These are phyloP conservation scores for Boletus tomentosulus DNA, from an alignment of 768 basidiomycete genomes.

Conservation along the genomic window DNA sequence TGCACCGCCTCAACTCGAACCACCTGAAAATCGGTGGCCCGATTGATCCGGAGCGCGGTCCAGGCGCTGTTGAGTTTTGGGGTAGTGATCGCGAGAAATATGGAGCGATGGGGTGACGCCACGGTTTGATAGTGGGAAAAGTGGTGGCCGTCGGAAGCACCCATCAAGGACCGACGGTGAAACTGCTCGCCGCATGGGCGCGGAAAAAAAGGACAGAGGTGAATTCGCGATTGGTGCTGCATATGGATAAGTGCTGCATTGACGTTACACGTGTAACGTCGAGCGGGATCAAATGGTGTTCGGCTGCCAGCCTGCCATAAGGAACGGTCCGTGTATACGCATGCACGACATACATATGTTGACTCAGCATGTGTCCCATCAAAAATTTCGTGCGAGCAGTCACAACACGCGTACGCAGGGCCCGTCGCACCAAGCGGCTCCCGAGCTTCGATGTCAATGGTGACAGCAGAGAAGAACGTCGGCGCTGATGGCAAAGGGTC, in stretches of 20 bases:
- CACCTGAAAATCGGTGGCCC: background rate
- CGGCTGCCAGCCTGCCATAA: background rate
- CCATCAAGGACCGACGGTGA: background rate
- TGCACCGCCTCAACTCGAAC: background rate
- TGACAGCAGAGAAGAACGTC: background rate
- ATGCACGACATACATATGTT: background rate
- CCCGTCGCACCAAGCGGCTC: background rate
- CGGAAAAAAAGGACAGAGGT: no score
- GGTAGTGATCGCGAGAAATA: slow-evolving; percentile 4
- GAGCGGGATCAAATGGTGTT: slow-evolving; percentile 11
- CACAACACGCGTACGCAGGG: background rate
- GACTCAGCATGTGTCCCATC: slow-evolving; percentile 8
- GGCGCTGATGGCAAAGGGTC: background rate
- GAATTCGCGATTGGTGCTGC: background rate
- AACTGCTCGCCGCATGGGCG: background rate
- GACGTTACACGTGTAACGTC: slow-evolving; percentile 30
- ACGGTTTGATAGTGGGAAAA: slow-evolving; percentile 7
- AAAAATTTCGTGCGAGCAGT: background rate
- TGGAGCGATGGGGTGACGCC: slow-evolving; percentile 8
- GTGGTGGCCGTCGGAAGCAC: background rate
- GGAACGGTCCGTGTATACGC: background rate
- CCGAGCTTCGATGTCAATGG: background rate
- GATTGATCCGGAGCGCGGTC: background rate
- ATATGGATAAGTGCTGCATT: slow-evolving; percentile 1
- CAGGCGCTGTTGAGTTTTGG: slow-evolving; percentile 1